Conservation (phyloP, 1,284 basidiomycete species). For the Trichosporon sp. region DNA sequence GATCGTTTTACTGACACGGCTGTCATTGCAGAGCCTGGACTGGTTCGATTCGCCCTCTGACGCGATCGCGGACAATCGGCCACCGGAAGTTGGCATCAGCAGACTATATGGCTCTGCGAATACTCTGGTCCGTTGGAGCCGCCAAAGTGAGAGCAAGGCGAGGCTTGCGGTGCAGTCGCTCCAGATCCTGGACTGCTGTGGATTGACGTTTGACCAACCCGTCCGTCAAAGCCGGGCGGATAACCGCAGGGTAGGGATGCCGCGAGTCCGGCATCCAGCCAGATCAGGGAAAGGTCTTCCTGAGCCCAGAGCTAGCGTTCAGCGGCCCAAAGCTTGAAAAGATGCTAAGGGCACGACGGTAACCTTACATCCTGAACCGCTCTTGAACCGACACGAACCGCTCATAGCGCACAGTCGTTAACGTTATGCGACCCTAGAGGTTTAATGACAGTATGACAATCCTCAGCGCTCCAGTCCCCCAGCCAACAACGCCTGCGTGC, state of each 20-base stretch:
- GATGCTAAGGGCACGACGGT: not conserved
- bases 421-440: constrained; percentile 4
- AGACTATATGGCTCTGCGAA: too few species aligned
- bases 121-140: too few species aligned
- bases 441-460: not conserved
- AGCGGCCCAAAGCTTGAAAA: not conserved
- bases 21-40: too few species aligned
- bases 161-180: too few species aligned
- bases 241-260: not conserved
- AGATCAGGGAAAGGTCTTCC: not conserved
- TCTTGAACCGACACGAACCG: not conserved
- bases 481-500: too few species aligned
- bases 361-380: not conserved
- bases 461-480: not conserved
- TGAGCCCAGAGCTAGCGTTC: not conserved
- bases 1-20: too few species aligned
- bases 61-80: too few species aligned
- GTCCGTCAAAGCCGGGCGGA: not conserved
- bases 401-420: not conserved
- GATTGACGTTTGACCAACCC: not conserved
- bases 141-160: too few species aligned
- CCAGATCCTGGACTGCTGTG: not conserved
- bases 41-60: too few species aligned
- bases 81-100: too few species aligned
- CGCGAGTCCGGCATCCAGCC: not conserved